Evolutionary conservation across 2,329 filamentous ascomycete species (phyloP), one percentile per base, ranked within the genome.

Genomic region (Septoria petroselini): DNA sequence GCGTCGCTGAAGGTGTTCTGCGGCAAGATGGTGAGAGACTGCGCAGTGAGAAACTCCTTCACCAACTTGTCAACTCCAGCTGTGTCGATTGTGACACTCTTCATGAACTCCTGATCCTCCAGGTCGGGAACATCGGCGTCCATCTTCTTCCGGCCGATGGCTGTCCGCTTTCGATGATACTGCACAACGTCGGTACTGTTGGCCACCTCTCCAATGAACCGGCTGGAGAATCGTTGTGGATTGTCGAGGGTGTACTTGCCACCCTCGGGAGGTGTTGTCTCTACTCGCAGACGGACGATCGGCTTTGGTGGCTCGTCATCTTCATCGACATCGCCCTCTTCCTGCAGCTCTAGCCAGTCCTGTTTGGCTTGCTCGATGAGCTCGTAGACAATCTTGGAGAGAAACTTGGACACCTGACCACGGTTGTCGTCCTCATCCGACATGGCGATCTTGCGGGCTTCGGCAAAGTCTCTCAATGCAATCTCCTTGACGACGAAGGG

Each of bases 121-220:
- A 82, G 79, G 37, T 88, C 85, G 0, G 85, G 79, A 43, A 86
- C 73, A 0, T 83, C 79, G 2, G 73, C 65, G 2, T 76, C 75
- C 23, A 73, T 73, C 48, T 77, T 79, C 35, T 75, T 70, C 25
- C 50, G 45, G 60, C 71, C 73, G 3, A 70, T 63, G 1, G 68
- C 70, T n/a, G 80, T 80, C 71, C 95, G 97, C 71, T 91, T 95
- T 48, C 88, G 82, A 68, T 96, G 84, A 66, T 95, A 97, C 63
- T 91, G 86, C 0, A 98, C 84, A 0, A 98, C 89, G 61, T 98
- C 93, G 59, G 91, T 94, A 7, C 85, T 84, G 65, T 98, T 98
- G 52, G 93, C 93, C 1, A 98, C 91, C 63, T 83, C 87, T n/a
- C 84, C 86, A 1, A 86, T 79, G 60, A 97, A 98, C 2, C 90